Conservation (phyloP, 345 rosid genomes). For the Eucalyptus victrix region DNA sequence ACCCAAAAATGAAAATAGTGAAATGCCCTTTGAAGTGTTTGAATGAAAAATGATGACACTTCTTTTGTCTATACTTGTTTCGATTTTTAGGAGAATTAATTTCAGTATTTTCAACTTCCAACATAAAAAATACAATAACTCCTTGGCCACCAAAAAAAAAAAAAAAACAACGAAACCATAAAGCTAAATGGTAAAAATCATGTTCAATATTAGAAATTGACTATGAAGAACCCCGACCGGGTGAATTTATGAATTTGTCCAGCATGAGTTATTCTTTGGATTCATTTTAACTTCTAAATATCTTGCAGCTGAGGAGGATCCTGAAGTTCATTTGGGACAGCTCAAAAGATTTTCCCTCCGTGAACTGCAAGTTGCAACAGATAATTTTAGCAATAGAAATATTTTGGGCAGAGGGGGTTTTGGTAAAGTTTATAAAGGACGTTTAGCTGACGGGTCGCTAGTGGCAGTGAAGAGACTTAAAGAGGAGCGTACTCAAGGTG, state of each 20-base stretch:
- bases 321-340: conserved; percentile 89
- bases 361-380: conserved; percentile 80
- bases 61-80: background rate
- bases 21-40: background rate
- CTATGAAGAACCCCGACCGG: background rate
- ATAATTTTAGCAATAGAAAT: conserved; percentile 57
- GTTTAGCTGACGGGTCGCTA: conserved; percentile 59
- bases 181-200: background rate
- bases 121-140: background rate
- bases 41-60: background rate
- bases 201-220: background rate
- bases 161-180: background rate
- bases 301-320: conserved; percentile 89
- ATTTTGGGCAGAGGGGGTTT: conserved; percentile 86
- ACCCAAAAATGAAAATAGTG: background rate
- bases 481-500: conserved; percentile 83
- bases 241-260: background rate
- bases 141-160: background rate
- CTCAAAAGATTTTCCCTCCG: conserved; percentile 80
- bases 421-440: conserved; percentile 89
- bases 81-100: background rate
- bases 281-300: background rate
- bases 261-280: background rate
- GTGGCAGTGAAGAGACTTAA: conserved; percentile 87
- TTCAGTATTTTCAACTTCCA: background rate